Percentiles rank a stretch among this genome's conserved stretches.
Evolutionary conservation across 2,329 filamentous ascomycete genomes (phyloP).

Genomic region (Hymenoscyphus infarciens): DNA sequence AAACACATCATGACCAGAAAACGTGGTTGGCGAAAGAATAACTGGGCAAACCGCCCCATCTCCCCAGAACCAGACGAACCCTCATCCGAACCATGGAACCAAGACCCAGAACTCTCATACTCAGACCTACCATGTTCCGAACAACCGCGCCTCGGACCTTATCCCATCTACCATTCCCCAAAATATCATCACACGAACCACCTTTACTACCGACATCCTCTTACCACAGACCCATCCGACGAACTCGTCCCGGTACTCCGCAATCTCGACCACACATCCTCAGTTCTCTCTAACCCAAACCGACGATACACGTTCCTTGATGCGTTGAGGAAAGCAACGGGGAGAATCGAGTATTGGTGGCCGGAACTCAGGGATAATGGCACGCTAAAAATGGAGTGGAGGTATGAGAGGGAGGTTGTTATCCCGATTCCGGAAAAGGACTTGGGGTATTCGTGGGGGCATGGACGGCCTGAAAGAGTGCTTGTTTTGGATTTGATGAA

Average conservation of each 20-base stretch:
- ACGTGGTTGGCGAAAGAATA: neutral
- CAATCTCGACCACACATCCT: neutral
- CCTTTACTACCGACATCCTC: neutral
- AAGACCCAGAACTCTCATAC: neutral
- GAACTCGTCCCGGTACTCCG: neutral
- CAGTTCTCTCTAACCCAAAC: neutral
- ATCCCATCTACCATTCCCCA: neutral
- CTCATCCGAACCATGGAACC: too few relatives aligned
- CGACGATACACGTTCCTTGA: neutral
- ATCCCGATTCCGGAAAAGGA: neutral
- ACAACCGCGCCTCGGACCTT: neutral
- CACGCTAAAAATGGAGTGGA: neutral
- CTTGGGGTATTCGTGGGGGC: neutral
- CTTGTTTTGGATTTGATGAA: neutral
- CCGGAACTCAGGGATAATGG: neutral
- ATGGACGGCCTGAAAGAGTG: neutral
- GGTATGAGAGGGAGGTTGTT: neutral
- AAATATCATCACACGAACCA: neutral
- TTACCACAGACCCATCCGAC: neutral
- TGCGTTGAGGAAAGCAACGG: neutral
- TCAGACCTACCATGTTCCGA: neutral
- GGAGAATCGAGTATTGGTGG: neutral
- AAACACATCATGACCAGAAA: neutral
- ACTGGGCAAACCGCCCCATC: neutral
- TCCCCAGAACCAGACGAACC: neutral